Conservation (phyloP, 169 alveolate genomes). For the Plasmodium gallinaceum region DNA sequence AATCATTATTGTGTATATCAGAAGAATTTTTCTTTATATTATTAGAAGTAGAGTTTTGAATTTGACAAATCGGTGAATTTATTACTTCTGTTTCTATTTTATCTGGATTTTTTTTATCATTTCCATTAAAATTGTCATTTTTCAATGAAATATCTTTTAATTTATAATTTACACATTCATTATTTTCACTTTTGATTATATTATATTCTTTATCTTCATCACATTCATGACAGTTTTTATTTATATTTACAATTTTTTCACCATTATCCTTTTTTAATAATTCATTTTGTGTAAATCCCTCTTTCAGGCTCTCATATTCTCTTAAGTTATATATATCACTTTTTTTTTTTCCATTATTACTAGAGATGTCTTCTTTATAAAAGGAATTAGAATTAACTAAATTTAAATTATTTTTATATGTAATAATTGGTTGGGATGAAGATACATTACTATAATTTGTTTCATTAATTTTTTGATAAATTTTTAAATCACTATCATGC, state of each 20-base stretch:
- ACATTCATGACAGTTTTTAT: neutral
- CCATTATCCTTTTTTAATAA: neutral
- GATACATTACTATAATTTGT: slow-evolving; percentile 44
- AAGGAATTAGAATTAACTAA: slow-evolving; percentile 34
- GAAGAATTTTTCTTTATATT: slow-evolving; percentile 14
- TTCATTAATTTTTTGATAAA: slow-evolving; percentile 69
- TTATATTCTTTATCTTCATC: neutral
- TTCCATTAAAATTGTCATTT: neutral
- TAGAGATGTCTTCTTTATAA: slow-evolving; percentile 29
- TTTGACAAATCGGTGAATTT: neutral
- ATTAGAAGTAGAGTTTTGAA: neutral
- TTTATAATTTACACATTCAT: neutral
- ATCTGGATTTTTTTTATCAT: neutral
- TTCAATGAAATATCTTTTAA: neutral
- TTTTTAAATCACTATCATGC: slow-evolving; percentile 76
- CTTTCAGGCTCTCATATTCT: neutral
- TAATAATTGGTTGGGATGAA: slow-evolving; percentile 53
- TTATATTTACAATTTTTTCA: neutral
- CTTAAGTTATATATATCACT: neutral
- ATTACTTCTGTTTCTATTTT: slow-evolving; percentile 34
- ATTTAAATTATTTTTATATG: slow-evolving; percentile 65
- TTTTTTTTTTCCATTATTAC: slow-evolving; percentile 2
- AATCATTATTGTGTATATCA: neutral
- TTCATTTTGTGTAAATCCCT: neutral
- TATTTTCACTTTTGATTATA: neutral